Evolutionary conservation across 2,329 filamentous ascomycete species (phyloP).

Genomic region (Sordariomycetes sp.): DNA sequence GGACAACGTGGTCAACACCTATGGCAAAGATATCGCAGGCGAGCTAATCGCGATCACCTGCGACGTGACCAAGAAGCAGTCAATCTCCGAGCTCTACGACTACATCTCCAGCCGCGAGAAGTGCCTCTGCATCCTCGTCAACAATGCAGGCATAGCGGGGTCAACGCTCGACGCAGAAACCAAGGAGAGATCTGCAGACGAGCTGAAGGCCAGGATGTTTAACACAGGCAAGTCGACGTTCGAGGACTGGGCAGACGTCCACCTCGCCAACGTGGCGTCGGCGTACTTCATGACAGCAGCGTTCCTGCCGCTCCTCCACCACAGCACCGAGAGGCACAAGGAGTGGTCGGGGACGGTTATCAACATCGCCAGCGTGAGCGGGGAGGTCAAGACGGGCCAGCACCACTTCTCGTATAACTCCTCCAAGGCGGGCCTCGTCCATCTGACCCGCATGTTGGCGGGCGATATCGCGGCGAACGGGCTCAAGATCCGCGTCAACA

Average conservation of each 20-base stretch:
- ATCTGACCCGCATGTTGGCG: constrained; percentile 54
- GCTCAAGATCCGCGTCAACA: constrained; percentile 57
- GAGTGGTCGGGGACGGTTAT: constrained; percentile 50
- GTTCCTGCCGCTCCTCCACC: constrained; percentile 51
- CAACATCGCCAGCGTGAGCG: constrained; percentile 59
- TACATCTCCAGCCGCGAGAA: constrained; percentile 44
- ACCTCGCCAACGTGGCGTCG: constrained; percentile 65
- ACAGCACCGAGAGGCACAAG: constrained; percentile 25
- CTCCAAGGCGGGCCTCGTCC: constrained; percentile 53
- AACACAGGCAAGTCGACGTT: constrained; percentile 46
- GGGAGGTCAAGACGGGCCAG: constrained; percentile 49
- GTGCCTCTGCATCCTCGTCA: constrained; percentile 54
- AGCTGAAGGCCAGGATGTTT: constrained; percentile 55
- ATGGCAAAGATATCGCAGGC: constrained; percentile 40
- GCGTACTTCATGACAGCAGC: constrained; percentile 55
- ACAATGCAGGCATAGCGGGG: constrained; percentile 52
- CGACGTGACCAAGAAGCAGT: constrained; percentile 52
- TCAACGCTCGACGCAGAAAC: constrained; percentile 33
- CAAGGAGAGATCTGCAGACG: constrained; percentile 31
- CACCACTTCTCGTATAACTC: constrained; percentile 58
- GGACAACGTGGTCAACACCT: constrained; percentile 46
- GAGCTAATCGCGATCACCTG: constrained; percentile 48
- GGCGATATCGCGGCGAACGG: constrained; percentile 46
- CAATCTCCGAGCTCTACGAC: constrained; percentile 44
- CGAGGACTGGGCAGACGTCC: constrained; percentile 62